These are phyloP conservation scores for Gamsiella multidivaricata DNA, from an alignment of 192 early-diverging fungal genomes.

Conservation along the genomic window DNA sequence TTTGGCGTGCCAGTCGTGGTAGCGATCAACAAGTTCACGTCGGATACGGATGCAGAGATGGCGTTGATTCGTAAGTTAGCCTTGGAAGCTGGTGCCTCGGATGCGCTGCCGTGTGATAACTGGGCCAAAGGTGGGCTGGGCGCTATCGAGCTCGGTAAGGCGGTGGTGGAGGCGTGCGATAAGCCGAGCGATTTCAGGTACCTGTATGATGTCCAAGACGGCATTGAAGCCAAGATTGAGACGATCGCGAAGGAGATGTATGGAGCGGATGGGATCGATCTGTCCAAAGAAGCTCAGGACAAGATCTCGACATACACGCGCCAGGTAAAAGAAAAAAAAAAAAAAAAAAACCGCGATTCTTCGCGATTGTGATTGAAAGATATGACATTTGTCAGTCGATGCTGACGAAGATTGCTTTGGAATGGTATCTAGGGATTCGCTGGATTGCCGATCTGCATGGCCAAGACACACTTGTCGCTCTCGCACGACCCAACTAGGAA, in stretches of 20 bases:
- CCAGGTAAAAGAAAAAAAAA: slow-evolving; percentile 61
- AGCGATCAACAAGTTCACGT: slow-evolving; percentile 89
- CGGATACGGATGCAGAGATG: slow-evolving; percentile 90
- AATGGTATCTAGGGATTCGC: slow-evolving; percentile 74
- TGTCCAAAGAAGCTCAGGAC: slow-evolving; percentile 82
- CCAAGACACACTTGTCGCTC: slow-evolving; percentile 96
- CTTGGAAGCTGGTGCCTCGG: slow-evolving; percentile 84
- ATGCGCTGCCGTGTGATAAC: slow-evolving; percentile 89
- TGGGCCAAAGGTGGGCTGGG: slow-evolving; percentile 96
- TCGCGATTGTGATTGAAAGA: no score
- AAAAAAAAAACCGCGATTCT: no score
- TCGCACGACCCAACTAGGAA: slow-evolving; percentile 94
- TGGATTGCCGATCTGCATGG: slow-evolving; percentile 97
- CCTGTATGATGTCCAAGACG: slow-evolving; percentile 84
- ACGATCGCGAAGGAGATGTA: slow-evolving; percentile 94
- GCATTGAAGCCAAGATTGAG: slow-evolving; percentile 93
- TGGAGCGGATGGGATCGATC: slow-evolving; percentile 91
- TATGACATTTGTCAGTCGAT: no score
- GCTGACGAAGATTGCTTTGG: not conserved
- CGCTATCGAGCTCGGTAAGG: slow-evolving; percentile 86
- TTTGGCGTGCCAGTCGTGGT: slow-evolving; percentile 93
- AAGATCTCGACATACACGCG: slow-evolving; percentile 91
- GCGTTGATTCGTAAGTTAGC: slow-evolving; percentile 79
- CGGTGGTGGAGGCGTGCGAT: slow-evolving; percentile 82
- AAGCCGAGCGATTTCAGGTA: slow-evolving; percentile 75